phyloP scores from a whole-genome alignment of 495 filamentous ascomycete genomes.

The Cercophora samala region DNA sequence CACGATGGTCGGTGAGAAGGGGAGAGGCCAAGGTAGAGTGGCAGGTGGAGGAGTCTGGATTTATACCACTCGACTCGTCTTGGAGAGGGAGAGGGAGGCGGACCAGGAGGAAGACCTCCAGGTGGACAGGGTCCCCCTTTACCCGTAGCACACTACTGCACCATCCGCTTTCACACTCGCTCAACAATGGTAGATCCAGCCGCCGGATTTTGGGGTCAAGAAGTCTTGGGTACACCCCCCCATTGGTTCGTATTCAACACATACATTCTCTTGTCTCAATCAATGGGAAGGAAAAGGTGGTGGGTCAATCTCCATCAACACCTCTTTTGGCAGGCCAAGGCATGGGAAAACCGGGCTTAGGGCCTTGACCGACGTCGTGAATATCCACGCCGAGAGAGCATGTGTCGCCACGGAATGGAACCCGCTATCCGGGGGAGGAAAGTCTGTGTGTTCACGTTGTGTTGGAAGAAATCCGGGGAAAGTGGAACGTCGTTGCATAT shows the following conservation, averaged over 20 bases:
- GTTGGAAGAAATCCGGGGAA: constrained; percentile 13
- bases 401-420: neutral
- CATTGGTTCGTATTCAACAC: neutral
- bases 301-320: neutral
- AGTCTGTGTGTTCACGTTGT: neutral
- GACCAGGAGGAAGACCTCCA: no score
- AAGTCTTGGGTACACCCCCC: neutral
- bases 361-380: constrained; percentile 1
- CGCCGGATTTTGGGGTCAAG: neutral
- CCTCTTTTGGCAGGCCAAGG: neutral
- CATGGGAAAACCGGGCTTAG: neutral
- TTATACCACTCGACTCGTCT: constrained; percentile 1
- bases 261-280: neutral
- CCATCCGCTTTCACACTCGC: neutral
- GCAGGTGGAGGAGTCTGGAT: neutral
- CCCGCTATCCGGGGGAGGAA: neutral
- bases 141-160: neutral
- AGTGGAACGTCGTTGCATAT: constrained; percentile 18
- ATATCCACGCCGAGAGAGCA: neutral
- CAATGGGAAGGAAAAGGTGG: neutral
- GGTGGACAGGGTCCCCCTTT: neutral
- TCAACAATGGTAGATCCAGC: neutral
- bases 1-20: neutral
- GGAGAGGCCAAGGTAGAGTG: neutral
- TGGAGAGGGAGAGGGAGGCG: neutral